Evolutionary conservation across 345 rosid genomes (phyloP), one percentile per base, ranked within the genome.

Genomic region (Clarkia xantiana): DNA sequence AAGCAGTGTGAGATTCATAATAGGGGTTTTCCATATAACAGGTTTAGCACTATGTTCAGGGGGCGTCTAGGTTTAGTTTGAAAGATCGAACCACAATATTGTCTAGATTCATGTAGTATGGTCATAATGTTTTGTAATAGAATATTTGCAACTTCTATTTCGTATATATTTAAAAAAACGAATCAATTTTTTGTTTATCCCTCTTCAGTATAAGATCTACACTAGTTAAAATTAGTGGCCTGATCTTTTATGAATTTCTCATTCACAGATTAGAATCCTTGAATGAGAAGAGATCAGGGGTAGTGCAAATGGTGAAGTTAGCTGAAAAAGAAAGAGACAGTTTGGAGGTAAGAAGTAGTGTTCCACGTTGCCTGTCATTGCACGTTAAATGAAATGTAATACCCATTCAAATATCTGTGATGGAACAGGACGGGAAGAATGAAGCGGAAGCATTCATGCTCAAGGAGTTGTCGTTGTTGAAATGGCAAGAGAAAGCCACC

Each of bases 401-500:
- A 18, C 41, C n/a, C 17, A 7, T 4, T 42, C 13, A 53, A n/a
- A 19, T 10, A 42, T 17, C 10, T 40, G 16, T 18, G 40, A 25
- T 36, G 47, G 52, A 62, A 70, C 53, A 91, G 98, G 81, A 70
- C 52, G 90, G 80, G 60, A 86, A 84, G 68, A 84, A 86, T 64
- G 98, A 91, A 65, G 98, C 96, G 19, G 96, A 91, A 75, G 73
- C 77, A 15, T 91, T 73, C 75, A 86, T 91, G 98, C 77, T 91
- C 59, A 84, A 78, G 72, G 98, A 86, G 71, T 68, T 86, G 49
- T 73, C 87, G 39, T 67, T 70, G 53, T 61, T 91, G 60, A 91
- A 84, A 69, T 91, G 96, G 96, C 94, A 80, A 76, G 98, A 86
- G 67, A 81, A 83, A 68, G 94, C 93, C 66, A 67, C 95, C 42